Conservation (phyloP, 2,329 filamentous ascomycete genomes). For the Alternaria triticimaculans region DNA sequence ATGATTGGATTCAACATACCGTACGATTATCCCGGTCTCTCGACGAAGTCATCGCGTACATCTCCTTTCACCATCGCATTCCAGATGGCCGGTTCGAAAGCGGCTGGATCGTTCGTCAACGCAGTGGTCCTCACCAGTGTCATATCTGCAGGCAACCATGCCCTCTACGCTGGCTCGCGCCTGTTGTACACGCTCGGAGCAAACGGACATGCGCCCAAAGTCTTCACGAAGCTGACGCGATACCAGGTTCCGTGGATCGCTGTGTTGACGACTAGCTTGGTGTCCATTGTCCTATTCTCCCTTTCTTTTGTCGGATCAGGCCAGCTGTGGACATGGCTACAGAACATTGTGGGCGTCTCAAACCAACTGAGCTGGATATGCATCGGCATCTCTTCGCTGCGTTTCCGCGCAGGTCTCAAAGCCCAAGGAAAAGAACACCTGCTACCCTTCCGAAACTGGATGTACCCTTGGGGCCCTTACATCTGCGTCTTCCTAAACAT, state of each 20-base stretch:
- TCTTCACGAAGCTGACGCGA: slow-evolving; percentile 64
- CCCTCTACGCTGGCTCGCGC: slow-evolving; percentile 62
- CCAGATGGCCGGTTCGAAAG: slow-evolving; percentile 65
- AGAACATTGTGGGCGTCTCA: slow-evolving; percentile 68
- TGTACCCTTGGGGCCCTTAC: slow-evolving; percentile 60
- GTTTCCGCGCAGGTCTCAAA: slow-evolving; percentile 57
- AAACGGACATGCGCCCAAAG: slow-evolving; percentile 71
- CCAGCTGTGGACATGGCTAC: slow-evolving; percentile 66
- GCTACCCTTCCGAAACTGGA: slow-evolving; percentile 64
- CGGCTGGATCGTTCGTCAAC: slow-evolving; percentile 69
- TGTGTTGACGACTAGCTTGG: slow-evolving; percentile 45
- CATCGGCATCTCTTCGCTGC: slow-evolving; percentile 64
- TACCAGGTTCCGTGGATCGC: slow-evolving; percentile 50
- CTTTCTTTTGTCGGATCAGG: slow-evolving; percentile 52
- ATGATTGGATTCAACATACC: slow-evolving; percentile 54
- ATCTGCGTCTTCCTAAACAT: slow-evolving; percentile 33
- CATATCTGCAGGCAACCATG: slow-evolving; percentile 64
- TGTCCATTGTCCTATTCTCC: slow-evolving; percentile 50
- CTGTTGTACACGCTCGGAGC: slow-evolving; percentile 60
- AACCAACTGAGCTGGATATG: slow-evolving; percentile 62
- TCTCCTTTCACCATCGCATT: slow-evolving; percentile 73
- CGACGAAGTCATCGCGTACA: slow-evolving; percentile 47
- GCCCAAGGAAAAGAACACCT: slow-evolving; percentile 57
- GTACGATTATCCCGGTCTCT: slow-evolving; percentile 45
- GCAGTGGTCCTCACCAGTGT: slow-evolving; percentile 68